A percentile compares a stretch with the other conserved stretches of the same genome.
Conservation (phyloP, 768 basidiomycete genomes). For the Strobilomyces dryophilus region DNA sequence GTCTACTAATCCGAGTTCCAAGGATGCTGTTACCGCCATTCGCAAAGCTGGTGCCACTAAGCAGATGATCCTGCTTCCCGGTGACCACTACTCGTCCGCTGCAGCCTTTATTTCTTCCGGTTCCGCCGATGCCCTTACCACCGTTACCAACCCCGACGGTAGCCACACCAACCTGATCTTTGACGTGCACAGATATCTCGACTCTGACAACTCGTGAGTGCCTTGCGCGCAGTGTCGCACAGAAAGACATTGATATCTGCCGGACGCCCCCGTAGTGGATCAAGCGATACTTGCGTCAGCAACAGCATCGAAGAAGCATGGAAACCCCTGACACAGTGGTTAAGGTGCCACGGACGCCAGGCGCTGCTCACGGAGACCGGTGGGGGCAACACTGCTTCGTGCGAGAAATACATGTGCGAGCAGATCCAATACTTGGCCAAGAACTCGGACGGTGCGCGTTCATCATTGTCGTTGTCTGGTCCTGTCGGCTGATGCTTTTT, state of each 20-base stretch:
- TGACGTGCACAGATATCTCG: conserved; percentile 14
- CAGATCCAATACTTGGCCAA: conserved; percentile 7
- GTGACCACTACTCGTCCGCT: conserved; percentile 6
- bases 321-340: conserved; percentile 43
- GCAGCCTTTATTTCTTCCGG: conserved; percentile 6
- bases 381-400: conserved; percentile 47
- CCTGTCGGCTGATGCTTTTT: not conserved
- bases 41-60: conserved; percentile 8
- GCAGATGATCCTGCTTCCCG: conserved; percentile 11
- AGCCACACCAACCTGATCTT: conserved; percentile 6
- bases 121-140: conserved; percentile 4
- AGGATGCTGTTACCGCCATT: conserved; percentile 15
- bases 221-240: too few relatives aligned
- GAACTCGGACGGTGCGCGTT: conserved; percentile 12
- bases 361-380: conserved; percentile 58
- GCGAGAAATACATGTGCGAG: conserved; percentile 30
- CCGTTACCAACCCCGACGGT: conserved; percentile 10
- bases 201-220: conserved; percentile 11
- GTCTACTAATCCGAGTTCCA: not conserved
- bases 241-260: not conserved
- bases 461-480: too few relatives aligned
- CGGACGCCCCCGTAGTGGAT: not conserved
- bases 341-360: conserved; percentile 44
- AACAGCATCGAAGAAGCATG: conserved; percentile 28
- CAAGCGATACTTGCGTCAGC: not conserved